These are phyloP conservation scores for Elongisporangium anandrum DNA, from an alignment of 352 stramenopile genomes.

Conservation along the genomic window DNA sequence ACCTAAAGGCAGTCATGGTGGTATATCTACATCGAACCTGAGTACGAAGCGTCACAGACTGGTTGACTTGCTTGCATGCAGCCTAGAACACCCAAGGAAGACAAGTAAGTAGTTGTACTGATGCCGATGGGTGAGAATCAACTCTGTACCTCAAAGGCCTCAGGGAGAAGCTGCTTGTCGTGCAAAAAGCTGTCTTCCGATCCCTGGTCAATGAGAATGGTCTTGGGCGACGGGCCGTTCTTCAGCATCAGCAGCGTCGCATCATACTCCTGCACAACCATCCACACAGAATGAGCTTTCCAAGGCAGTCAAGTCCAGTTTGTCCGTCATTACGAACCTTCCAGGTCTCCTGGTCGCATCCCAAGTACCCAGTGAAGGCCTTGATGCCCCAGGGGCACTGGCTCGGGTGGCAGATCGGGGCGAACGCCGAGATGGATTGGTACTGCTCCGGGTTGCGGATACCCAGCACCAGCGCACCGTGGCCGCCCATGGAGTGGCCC, in stretches of 20 bases:
- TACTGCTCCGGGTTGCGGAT: constrained; percentile 88
- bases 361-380: constrained; percentile 96
- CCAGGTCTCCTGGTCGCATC: constrained; percentile 82
- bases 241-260: constrained; percentile 86
- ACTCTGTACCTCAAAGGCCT: constrained; percentile 69
- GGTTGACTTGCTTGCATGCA: constrained; percentile 72
- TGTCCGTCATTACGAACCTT: constrained; percentile 27
- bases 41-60: constrained; percentile 80
- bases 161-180: constrained; percentile 89
- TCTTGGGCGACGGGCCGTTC: constrained; percentile 49
- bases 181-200: constrained; percentile 85
- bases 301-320: background rate
- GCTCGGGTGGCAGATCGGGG: constrained; percentile 95
- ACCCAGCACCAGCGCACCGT: constrained; percentile 95
- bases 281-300: background rate
- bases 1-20: background rate
- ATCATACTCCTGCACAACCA: constrained; percentile 71
- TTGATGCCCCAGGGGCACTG: constrained; percentile 98
- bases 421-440: constrained; percentile 94
- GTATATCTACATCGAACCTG: constrained; percentile 17
- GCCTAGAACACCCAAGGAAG: constrained; percentile 14
- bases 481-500: constrained; percentile 97
- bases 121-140: background rate
- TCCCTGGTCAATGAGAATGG: constrained; percentile 90
- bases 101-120: background rate